These are phyloP conservation scores for Gardenia jasminoides DNA, from an alignment of 257 asterid genomes.

Conservation along the genomic window DNA sequence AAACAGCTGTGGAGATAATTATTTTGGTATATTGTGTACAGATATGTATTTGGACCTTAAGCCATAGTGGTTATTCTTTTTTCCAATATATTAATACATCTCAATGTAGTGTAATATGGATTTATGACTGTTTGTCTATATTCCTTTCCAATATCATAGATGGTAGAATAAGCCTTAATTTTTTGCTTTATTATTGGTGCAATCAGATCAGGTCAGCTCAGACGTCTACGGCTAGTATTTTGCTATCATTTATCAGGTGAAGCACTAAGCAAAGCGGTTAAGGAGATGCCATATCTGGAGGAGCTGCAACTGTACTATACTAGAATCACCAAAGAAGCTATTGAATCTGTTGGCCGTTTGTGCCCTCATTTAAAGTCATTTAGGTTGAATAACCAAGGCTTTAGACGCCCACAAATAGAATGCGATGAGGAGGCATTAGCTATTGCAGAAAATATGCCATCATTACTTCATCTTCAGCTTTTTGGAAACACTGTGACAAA, in stretches of 20 bases:
- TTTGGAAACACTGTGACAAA: slow-evolving; percentile 21
- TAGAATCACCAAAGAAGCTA: slow-evolving; percentile 1
- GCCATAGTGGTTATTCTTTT: no score
- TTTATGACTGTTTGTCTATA: background rate
- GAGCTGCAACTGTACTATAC: slow-evolving; percentile 14
- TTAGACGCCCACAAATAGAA: slow-evolving; percentile 8
- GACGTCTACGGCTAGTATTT: slow-evolving; percentile 7
- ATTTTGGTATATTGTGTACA: no score
- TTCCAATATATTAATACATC: no score
- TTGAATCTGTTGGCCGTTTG: slow-evolving; percentile 8
- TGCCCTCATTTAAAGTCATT: slow-evolving; percentile 14
- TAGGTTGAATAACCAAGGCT: background rate
- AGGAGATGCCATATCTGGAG: slow-evolving; percentile 1
- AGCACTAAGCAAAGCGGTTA: slow-evolving; percentile 9
- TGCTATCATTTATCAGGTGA: slow-evolving; percentile 6
- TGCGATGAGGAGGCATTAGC: slow-evolving; percentile 17
- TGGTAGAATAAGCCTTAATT: background rate
- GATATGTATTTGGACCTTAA: no score
- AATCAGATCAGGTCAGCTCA: background rate
- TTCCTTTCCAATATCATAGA: background rate
- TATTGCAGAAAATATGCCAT: slow-evolving; percentile 19
- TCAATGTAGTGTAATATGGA: background rate
- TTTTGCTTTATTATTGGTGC: background rate
- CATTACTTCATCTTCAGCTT: slow-evolving; percentile 19
- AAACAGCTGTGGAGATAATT: background rate